A percentile compares a stretch with the other conserved stretches of the same genome.
Conservation (phyloP, 2,329 filamentous ascomycete species). For the Hymenoscyphus albidus region DNA sequence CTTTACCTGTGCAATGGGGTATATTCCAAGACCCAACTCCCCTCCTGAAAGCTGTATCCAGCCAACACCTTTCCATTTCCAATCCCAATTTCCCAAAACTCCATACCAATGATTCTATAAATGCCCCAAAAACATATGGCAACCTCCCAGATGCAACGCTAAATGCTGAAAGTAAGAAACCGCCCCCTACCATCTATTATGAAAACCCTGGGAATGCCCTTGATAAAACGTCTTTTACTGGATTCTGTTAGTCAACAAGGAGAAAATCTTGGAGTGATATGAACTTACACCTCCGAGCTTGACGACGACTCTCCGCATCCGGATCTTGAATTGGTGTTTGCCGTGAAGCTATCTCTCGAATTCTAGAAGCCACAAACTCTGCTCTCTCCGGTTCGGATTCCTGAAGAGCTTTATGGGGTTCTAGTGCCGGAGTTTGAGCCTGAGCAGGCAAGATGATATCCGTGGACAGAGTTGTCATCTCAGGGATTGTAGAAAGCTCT, state of each 20-base stretch:
- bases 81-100: not conserved
- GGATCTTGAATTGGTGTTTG: constrained; percentile 27
- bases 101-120: not conserved
- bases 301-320: constrained; percentile 20
- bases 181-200: constrained; percentile 6
- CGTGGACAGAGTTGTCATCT: constrained; percentile 19
- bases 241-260: constrained; percentile 6
- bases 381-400: constrained; percentile 9
- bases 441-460: constrained; percentile 8
- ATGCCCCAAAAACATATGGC: not conserved
- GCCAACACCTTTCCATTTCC: not conserved
- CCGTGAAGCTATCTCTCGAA: constrained; percentile 26
- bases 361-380: constrained; percentile 25
- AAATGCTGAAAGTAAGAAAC: constrained; percentile 13
- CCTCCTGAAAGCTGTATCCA: not conserved
- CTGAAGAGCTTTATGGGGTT: not conserved
- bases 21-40: not conserved
- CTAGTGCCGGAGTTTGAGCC: constrained; percentile 10
- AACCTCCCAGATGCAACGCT: constrained; percentile 18
- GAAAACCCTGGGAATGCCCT: constrained; percentile 31
- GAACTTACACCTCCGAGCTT: constrained; percentile 23
- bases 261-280: not conserved
- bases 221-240: constrained; percentile 26
- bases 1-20: not conserved
- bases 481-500: constrained; percentile 13